Conservation (phyloP, 2,329 filamentous ascomycete genomes). For the Ceratocystis eucalypticola region DNA sequence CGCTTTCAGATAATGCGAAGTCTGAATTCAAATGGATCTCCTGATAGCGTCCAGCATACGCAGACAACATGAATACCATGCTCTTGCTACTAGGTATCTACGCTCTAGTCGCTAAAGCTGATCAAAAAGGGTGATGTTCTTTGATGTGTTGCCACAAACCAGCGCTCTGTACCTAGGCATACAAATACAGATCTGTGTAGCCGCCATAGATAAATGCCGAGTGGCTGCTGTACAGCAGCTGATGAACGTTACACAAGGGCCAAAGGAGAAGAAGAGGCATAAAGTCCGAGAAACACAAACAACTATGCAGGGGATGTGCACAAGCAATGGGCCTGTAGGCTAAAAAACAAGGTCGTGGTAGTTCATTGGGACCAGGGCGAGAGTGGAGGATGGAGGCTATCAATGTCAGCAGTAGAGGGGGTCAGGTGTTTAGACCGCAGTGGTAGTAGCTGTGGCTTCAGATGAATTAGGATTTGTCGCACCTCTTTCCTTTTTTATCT, state of each 20-base stretch:
- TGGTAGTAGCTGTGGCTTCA: neutral
- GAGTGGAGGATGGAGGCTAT: neutral
- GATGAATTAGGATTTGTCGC: neutral
- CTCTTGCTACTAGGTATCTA: no score
- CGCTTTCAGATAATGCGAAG: neutral
- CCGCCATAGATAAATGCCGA: neutral
- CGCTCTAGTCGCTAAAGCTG: no score
- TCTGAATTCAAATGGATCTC: no score
- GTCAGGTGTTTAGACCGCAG: neutral
- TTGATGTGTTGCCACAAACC: no score
- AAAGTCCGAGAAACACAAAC: neutral
- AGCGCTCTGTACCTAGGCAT: no score
- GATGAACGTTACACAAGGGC: neutral
- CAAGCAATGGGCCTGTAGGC: neutral
- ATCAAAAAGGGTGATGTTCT: no score
- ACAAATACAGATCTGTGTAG: no score
- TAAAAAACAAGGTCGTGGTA: neutral
- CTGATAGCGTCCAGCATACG: no score
- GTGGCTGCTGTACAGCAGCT: neutral
- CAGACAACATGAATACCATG: no score
- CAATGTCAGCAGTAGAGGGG: neutral
- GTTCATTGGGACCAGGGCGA: neutral
- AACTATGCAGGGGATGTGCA: neutral
- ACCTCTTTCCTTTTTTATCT: no score
- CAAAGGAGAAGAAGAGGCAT: no score